Evolutionary conservation across 148 eudicot species (phyloP).

Genomic region (Amaranthus cruentus): DNA sequence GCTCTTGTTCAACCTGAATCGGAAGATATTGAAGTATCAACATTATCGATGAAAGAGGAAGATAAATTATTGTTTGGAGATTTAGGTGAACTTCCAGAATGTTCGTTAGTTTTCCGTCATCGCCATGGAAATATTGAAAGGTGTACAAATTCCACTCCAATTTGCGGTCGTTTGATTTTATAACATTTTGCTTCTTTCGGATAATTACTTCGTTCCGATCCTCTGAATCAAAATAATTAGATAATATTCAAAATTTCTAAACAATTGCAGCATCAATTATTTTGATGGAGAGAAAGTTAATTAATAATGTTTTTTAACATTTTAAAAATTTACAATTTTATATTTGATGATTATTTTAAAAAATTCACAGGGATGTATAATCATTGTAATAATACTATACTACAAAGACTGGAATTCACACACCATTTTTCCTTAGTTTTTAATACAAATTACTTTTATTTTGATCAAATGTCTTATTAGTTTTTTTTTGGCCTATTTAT

Average conservation of each 20-base stretch:
- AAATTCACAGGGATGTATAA: neutral
- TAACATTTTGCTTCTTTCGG: neutral
- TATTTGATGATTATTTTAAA: neutral
- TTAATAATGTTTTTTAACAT: neutral
- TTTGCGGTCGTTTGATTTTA: constrained; percentile 20
- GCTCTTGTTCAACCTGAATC: constrained; percentile 34
- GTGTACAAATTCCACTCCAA: constrained; percentile 14
- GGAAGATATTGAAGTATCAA: constrained; percentile 28
- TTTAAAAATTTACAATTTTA: too few species aligned
- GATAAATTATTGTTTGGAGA: constrained; percentile 50
- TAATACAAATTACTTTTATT: too few species aligned
- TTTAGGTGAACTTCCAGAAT: constrained; percentile 54
- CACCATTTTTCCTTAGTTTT: neutral
- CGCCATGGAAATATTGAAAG: constrained; percentile 12
- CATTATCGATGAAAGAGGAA: constrained; percentile 42
- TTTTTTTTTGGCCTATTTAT: too few species aligned
- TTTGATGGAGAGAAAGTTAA: neutral
- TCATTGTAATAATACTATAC: neutral
- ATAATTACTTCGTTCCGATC: neutral
- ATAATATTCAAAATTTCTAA: neutral
- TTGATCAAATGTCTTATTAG: too few species aligned
- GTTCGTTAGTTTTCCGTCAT: constrained; percentile 36
- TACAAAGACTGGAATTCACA: neutral
- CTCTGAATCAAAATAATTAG: neutral
- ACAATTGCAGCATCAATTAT: neutral